Percentiles rank a stretch among this genome's conserved stretches.
phyloP scores from a whole-genome alignment of 331 rosid genomes.

The Quercus lobata region DNA sequence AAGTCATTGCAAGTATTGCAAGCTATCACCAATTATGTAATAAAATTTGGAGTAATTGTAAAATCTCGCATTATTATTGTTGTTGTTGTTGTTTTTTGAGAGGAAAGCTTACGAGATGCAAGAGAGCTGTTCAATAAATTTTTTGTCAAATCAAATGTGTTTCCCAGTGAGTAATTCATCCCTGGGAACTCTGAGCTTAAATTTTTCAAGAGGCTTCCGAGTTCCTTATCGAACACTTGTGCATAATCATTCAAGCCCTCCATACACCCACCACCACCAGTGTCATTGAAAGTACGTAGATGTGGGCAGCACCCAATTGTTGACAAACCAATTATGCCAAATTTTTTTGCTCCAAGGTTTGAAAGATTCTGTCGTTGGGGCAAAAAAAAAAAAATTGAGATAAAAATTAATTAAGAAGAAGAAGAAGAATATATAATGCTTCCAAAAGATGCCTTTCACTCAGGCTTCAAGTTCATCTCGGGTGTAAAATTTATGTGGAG shows the following conservation, averaged over 20 bases:
- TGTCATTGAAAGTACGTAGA: not conserved
- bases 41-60: too few species aligned
- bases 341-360: slow-evolving; percentile 20
- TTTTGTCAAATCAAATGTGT: not conserved
- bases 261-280: not conserved
- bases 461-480: too few species aligned
- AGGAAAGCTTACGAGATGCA: slow-evolving; percentile 1
- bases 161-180: slow-evolving; percentile 11
- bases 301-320: slow-evolving; percentile 22
- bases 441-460: too few species aligned
- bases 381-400: not conserved
- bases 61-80: too few species aligned
- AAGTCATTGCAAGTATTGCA: too few species aligned
- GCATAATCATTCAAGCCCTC: not conserved
- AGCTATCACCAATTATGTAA: too few species aligned
- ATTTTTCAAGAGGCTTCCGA: not conserved
- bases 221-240: not conserved
- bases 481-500: too few species aligned
- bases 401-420: not conserved
- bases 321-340: slow-evolving; percentile 20
- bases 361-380: not conserved
- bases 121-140: not conserved
- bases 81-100: not conserved
- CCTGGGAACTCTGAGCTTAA: slow-evolving; percentile 6
- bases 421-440: too few species aligned